Evolutionary conservation across 163 green algal species (phyloP), one percentile per base, ranked within the genome.

Genomic region (Volvox carteri): DNA sequence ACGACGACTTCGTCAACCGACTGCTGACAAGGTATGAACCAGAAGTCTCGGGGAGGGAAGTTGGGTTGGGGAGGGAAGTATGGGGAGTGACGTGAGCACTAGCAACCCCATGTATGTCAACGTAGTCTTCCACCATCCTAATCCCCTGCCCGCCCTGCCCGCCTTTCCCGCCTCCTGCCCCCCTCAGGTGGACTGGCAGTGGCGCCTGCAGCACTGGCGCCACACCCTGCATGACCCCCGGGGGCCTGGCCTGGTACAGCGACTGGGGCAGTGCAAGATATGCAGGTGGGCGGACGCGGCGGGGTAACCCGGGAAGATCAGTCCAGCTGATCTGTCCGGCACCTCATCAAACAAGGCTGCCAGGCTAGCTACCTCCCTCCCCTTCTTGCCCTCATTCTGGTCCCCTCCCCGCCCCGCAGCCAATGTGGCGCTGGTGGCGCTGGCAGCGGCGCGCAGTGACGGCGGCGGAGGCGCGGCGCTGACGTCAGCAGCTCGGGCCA

Each of bases 211-310:
- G 70, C 39, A 54, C 70, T 1, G 41, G 70, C 70, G 37, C 9
- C 37, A 37, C 70, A 9, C 73, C 73, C 23, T 88, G 81, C 67
- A 52, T 56, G 28, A 88, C 84, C 12, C 16, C 50, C 16, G 84
- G 84, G 8, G 84, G 84, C 84, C 52, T 88, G 37, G 70, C 41
- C 25, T 88, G 84, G 84, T 48, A 65, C 37, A 62, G 4, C 37
- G 37, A 74, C 23, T 83, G 84, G 68, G 68, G 68, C 68, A 88
- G 70, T 68, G 25, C 19, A 12, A 52, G 83, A 9, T 65, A 88
- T 30, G 33, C 79, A 54, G 79, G 79, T 86, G 79, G 73, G 73
- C 42, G 73, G 44, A n/a, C 4, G 73, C n/a, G n/a, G n/a, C n/a
- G n/a, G n/a, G n/a, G n/a, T n/a, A n/a, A n/a, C n/a, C n/a, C n/a